These are phyloP conservation scores for Lupinus albus DNA, from an alignment of 306 rosid species.

Conservation along the genomic window DNA sequence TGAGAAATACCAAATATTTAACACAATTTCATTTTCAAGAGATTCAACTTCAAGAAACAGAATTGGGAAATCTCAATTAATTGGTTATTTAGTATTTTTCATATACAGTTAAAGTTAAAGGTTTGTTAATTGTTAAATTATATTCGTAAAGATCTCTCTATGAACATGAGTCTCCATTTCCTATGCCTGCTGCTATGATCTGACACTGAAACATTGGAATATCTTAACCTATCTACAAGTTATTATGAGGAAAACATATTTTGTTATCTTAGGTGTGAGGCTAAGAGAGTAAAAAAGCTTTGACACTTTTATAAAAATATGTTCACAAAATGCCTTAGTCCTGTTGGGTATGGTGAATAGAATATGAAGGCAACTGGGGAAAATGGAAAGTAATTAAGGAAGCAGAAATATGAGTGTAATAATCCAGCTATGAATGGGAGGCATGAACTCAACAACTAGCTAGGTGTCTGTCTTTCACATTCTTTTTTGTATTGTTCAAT, in stretches of 20 bases:
- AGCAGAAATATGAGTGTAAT: not conserved
- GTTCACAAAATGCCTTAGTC: too few relatives aligned
- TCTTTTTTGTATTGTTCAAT: too few relatives aligned
- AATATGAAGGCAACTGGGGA: slow-evolving; percentile 15
- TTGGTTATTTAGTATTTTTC: not conserved
- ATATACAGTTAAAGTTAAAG: not conserved
- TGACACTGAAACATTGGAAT: slow-evolving; percentile 30
- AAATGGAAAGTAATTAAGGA: not conserved
- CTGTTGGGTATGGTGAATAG: not conserved
- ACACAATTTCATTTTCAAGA: too few relatives aligned
- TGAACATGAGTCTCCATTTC: slow-evolving; percentile 5
- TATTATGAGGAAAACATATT: too few relatives aligned
- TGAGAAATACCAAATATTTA: too few relatives aligned
- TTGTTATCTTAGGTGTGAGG: too few relatives aligned
- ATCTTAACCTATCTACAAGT: slow-evolving; percentile 1
- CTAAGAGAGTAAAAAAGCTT: too few relatives aligned
- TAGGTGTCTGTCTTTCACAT: too few relatives aligned
- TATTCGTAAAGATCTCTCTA: not conserved
- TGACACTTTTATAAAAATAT: too few relatives aligned
- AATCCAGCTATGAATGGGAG: not conserved
- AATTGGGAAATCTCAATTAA: too few relatives aligned
- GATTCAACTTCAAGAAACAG: too few relatives aligned
- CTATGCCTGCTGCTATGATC: slow-evolving; percentile 2
- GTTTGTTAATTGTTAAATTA: too few relatives aligned
- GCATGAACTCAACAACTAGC: slow-evolving; percentile 13